Conservation (phyloP, 148 eudicot species). For the Linanthus parryae region DNA sequence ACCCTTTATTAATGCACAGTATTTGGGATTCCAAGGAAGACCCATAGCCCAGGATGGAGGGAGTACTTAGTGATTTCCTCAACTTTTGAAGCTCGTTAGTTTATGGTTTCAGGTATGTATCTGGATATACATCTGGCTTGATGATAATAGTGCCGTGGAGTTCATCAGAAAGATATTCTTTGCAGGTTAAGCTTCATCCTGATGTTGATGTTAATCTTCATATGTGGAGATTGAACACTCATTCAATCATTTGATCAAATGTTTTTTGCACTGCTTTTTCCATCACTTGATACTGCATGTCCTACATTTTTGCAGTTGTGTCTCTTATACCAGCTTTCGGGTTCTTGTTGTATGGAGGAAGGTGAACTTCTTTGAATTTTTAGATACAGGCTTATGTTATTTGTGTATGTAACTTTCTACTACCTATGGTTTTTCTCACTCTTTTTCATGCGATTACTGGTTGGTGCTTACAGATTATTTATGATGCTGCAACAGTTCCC, state of each 20-base stretch:
- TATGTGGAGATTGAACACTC: no score
- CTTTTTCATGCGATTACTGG: conserved; percentile 5
- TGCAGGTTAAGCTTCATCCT: conserved; percentile 61
- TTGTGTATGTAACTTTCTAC: conserved; percentile 1
- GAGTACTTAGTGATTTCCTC: no score
- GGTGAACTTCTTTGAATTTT: conserved; percentile 30
- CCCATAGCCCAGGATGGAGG: no score
- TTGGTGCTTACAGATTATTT: conserved; percentile 50
- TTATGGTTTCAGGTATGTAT: conserved; percentile 52
- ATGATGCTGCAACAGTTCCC: conserved; percentile 67
- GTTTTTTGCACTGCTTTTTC: no score
- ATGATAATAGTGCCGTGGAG: conserved; percentile 49
- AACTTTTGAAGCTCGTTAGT: no score
- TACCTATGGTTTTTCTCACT: neutral
- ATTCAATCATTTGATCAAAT: no score
- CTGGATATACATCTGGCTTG: conserved; percentile 68
- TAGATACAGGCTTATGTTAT: conserved; percentile 8
- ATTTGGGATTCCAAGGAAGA: no score
- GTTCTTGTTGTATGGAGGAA: conserved; percentile 62
- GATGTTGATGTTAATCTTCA: no score
- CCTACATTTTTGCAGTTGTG: conserved; percentile 40
- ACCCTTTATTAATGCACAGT: no score
- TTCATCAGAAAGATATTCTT: conserved; percentile 67
- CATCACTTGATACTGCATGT: no score
- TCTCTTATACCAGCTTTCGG: conserved; percentile 58